Conservation (phyloP, 768 basidiomycete genomes). For the Rhizopogon vinicolor region DNA sequence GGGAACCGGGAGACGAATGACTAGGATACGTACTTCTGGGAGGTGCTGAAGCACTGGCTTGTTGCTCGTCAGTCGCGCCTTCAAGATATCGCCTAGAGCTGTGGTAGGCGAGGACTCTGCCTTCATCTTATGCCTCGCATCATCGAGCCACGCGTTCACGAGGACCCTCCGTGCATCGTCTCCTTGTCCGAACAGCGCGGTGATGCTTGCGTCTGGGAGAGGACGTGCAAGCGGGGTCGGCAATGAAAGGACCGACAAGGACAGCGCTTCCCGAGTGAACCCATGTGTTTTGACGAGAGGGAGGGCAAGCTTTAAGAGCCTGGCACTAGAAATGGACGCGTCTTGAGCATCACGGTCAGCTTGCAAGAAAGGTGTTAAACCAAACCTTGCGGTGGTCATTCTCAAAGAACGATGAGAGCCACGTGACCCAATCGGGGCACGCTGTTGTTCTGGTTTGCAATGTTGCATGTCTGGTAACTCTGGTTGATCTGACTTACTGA, state of each 20-base stretch:
- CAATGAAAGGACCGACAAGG: conserved; percentile 55
- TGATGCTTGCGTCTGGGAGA: conserved; percentile 65
- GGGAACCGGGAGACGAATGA: neutral
- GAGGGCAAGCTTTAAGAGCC: conserved; percentile 55
- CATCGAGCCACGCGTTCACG: conserved; percentile 67
- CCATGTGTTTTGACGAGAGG: conserved; percentile 65
- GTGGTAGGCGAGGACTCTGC: conserved; percentile 11
- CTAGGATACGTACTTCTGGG: conserved; percentile 51
- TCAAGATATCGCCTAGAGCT: conserved; percentile 48
- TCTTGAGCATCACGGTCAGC: neutral
- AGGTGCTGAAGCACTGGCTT: conserved; percentile 60
- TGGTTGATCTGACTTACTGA: no score
- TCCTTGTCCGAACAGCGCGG: conserved; percentile 69
- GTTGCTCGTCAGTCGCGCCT: conserved; percentile 57
- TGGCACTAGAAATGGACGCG: conserved; percentile 6
- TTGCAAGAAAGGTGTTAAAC: neutral
- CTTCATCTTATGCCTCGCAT: conserved; percentile 53
- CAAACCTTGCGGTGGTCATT: conserved; percentile 1
- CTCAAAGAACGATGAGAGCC: neutral
- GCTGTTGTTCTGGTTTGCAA: no score
- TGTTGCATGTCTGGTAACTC: no score
- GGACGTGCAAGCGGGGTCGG: conserved; percentile 48
- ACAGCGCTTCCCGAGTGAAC: conserved; percentile 68
- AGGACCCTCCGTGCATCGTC: conserved; percentile 61
- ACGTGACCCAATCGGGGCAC: neutral